Evolutionary conservation across 208 protist genomes (phyloP).

Genomic region (Acanthamoeba royreba): DNA sequence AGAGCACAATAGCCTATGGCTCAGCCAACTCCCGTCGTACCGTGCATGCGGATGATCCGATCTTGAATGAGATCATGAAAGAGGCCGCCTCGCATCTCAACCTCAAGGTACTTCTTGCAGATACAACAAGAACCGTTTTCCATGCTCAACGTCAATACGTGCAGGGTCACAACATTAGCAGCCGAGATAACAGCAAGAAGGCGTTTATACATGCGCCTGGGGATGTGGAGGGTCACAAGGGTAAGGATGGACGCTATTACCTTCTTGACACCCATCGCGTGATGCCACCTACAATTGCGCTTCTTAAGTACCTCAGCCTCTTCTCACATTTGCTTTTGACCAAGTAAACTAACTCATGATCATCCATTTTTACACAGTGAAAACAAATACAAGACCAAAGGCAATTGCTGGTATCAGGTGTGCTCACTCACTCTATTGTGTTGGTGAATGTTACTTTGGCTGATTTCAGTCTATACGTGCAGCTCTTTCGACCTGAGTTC

Average conservation of each 20-base stretch:
- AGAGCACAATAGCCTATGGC: not conserved
- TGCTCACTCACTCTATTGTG: not conserved
- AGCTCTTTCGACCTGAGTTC: constrained; percentile 18
- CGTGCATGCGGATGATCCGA: constrained; percentile 10
- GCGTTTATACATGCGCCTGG: not conserved
- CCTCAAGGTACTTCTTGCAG: constrained; percentile 20
- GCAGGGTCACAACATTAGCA: not conserved
- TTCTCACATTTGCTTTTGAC: not conserved
- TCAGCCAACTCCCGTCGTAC: not conserved
- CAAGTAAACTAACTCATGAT: not conserved
- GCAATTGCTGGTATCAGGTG: not conserved
- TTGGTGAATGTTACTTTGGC: not conserved
- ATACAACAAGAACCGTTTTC: no score
- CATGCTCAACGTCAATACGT: not conserved
- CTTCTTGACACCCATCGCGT: constrained; percentile 63
- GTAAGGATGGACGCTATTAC: constrained; percentile 68
- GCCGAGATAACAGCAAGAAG: not conserved
- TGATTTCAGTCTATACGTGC: no score
- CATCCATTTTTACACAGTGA: not conserved
- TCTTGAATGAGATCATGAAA: constrained; percentile 10
- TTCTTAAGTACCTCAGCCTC: constrained; percentile 30
- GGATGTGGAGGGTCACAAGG: not conserved
- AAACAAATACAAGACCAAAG: constrained; percentile 47
- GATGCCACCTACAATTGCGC: constrained; percentile 56
- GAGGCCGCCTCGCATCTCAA: not conserved